Conservation (phyloP, 352 stramenopile genomes). For the Phytophthora kernoviae region DNA sequence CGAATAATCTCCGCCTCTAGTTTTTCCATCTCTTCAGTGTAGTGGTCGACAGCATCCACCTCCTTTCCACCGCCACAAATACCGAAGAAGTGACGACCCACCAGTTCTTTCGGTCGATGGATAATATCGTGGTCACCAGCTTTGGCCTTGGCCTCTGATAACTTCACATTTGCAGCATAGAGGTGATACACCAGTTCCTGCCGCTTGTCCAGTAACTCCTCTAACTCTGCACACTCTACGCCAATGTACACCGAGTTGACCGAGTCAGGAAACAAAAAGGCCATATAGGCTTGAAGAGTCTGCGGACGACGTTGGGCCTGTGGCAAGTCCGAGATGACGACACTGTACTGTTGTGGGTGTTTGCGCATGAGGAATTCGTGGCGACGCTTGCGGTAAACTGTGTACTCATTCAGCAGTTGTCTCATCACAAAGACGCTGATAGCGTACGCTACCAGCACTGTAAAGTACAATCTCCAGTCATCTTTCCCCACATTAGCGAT, state of each 20-base stretch:
- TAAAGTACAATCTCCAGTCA: constrained; percentile 69
- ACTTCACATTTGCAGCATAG: constrained; percentile 53
- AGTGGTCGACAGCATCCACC: constrained; percentile 71
- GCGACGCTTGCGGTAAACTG: constrained; percentile 59
- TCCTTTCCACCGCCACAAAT: constrained; percentile 48
- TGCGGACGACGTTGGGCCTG: constrained; percentile 52
- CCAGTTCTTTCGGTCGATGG: constrained; percentile 39
- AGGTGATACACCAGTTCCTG: constrained; percentile 53
- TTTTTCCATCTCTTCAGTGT: constrained; percentile 49
- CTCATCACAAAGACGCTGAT: constrained; percentile 64
- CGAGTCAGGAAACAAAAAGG: constrained; percentile 66
- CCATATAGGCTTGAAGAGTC: constrained; percentile 68
- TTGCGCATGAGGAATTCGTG: constrained; percentile 68
- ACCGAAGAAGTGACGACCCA: constrained; percentile 48
- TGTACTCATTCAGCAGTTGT: constrained; percentile 61
- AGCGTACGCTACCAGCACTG: constrained; percentile 54
- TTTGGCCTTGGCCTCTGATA: constrained; percentile 39
- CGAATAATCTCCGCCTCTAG: constrained; percentile 56
- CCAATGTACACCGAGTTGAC: constrained; percentile 75
- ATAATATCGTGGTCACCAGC: constrained; percentile 27
- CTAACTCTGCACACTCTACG: constrained; percentile 65
- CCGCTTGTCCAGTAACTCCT: constrained; percentile 61
- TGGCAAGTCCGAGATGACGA: constrained; percentile 74
- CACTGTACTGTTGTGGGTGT: constrained; percentile 71
- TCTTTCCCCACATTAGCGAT: constrained; percentile 69